Base-by-base conservation (phyloP, 108 stramenopile genomes). In the Skeletonema grethae region DNA sequence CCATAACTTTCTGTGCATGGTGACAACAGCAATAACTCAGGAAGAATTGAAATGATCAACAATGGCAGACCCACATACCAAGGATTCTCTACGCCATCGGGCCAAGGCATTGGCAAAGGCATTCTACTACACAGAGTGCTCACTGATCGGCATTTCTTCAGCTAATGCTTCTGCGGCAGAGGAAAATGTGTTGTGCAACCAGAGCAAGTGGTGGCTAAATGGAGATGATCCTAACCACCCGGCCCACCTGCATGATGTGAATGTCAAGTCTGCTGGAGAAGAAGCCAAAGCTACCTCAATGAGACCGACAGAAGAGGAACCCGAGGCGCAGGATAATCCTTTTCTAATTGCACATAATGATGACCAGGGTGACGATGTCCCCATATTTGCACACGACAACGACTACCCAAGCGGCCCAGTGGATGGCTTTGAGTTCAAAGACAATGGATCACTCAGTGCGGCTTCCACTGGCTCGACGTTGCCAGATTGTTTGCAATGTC, bases 131-230 rank as follows among this genome's bases (percentile, higher is more conserved):
- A 38, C 70, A 29, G 77, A 79, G 31, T 79, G 77, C 39, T 43
- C 66, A 15, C 34, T 67, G 24, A 50, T 57, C 0, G 66, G 59
- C 18, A 71, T 79, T 57, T 63, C 63, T 28, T 35, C 48, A 12
- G 35, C n/a, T 1, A 66, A 59, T 18, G 71, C 77, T 28, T 43
- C 70, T 6, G 41, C 50, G 16, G 77, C 77, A 3, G 71, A 72
- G 58, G 67, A 79, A 41, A 46, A 62, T 64, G 77, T 53, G 9
- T 29, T 65, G 56, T 43, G 30, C 9, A n/a, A 45, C 4, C 77
- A 72, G n/a, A 79, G 77, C 50, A 70, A 67, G 45, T 79, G 77
- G 77, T 79, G 77, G 77, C 65, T 79, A 1, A 60, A 41, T 8
- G 77, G 77, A 8, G 18, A 68, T 12, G 71, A 79, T 55, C 77